These are phyloP conservation scores for Aphanocladium album DNA, from an alignment of 2,329 filamentous ascomycete species.

Conservation along the genomic window DNA sequence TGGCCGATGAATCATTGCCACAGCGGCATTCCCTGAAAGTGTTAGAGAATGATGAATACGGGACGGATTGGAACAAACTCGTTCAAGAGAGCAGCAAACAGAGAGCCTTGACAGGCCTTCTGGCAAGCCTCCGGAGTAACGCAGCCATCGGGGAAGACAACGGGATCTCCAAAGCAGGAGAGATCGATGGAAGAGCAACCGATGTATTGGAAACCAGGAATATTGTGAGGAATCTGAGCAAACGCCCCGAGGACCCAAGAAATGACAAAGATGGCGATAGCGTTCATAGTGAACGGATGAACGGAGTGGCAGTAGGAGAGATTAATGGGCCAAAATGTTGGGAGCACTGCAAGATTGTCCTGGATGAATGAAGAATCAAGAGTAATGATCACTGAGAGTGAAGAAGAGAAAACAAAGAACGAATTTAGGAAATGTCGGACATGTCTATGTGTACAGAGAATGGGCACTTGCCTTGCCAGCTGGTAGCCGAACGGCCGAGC, in stretches of 20 bases:
- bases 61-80: conserved; percentile 18
- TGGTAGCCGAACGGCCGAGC: conserved; percentile 3
- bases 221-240: conserved; percentile 16
- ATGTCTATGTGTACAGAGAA: background rate
- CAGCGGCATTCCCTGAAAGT: conserved; percentile 29
- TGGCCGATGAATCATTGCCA: conserved; percentile 26
- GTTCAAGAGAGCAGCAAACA: conserved; percentile 27
- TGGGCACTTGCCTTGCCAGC: conserved; percentile 8
- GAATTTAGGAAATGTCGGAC: background rate
- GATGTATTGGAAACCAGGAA: conserved; percentile 22
- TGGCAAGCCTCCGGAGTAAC: conserved; percentile 25
- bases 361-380: conserved; percentile 11
- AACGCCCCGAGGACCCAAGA: conserved; percentile 8
- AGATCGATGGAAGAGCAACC: conserved; percentile 26
- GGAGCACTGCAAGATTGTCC: conserved; percentile 10
- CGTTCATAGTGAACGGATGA: conserved; percentile 12
- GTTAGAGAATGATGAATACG: conserved; percentile 5
- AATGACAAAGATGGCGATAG: conserved; percentile 12
- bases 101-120: conserved; percentile 23
- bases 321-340: conserved; percentile 13
- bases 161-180: conserved; percentile 21
- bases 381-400: conserved; percentile 8
- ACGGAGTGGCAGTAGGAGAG: conserved; percentile 7
- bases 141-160: conserved; percentile 19
- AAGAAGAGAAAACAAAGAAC: conserved; percentile 9